Base-by-base conservation (phyloP, 441 rosid species). In the Rhodomyrtus psidioides region DNA sequence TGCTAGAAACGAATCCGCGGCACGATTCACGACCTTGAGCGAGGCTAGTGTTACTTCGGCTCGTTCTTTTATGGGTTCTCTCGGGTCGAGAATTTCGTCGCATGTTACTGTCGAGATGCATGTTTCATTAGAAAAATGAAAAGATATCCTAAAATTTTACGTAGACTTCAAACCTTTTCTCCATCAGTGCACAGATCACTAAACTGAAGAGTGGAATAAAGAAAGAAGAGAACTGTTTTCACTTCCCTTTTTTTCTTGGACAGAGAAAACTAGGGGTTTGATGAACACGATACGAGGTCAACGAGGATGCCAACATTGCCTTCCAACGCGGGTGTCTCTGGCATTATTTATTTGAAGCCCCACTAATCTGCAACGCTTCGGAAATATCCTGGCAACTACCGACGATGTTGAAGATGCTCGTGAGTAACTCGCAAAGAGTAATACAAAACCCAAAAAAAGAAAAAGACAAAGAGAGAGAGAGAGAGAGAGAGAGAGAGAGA, bases 91-190 rank as follows among this genome's bases (percentile, higher is more conserved):
- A 15, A 15, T 6, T 15, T 27, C 39, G 4, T 15, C 15, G 21
- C 4, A 15, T 15, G 6, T 6, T 58, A 4, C 34, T n/a, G 6
- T 0, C 6, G 9, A 58, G 34, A 60, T 27, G 27, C 9, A 7
- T 28, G 21, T 60, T 28, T 28, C 42, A 28, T 60, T 28, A 27
- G 19, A 27, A 60, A 27, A 27, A 60, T 15, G 39, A 7, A 59
- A 60, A 28, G 74, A 60, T 10, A 7, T 28, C 1, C 12, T 3
- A 10, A 28, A 60, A 28, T 28, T 16, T 8, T 8, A 28, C 4
- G 5, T 60, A 60, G 42, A 62, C 75, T 62, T 8, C 6, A 28
- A 62, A 62, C 75, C 44, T 16, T 60, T 49, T 27, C 27, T 59
- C 70, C 27, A 34, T 27, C 10, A 7, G 24, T 34, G 75, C 39